Percentiles rank a stretch among this genome's conserved stretches.
phyloP scores from a whole-genome alignment of 192 early-diverging fungal species.

The Endogone sp. region DNA sequence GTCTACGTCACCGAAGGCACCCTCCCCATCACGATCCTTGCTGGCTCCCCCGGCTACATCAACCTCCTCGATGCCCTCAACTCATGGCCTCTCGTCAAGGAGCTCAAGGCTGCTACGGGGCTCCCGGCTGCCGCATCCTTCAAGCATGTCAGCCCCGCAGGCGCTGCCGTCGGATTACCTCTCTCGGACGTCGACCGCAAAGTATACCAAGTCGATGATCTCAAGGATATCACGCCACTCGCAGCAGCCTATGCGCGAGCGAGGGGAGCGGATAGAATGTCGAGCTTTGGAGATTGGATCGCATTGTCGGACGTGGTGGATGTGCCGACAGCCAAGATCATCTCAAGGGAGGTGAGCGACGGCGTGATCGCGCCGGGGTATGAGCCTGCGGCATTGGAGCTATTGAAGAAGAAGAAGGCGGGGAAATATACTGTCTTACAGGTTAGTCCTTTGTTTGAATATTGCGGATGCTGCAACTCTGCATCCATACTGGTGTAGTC shows the following conservation, averaged over 20 bases:
- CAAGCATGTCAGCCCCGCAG: conserved; percentile 98
- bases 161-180: conserved; percentile 88
- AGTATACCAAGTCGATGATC: conserved; percentile 90
- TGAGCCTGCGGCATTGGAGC: conserved; percentile 79
- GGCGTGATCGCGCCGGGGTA: conserved; percentile 96
- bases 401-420: conserved; percentile 93
- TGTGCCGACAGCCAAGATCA: conserved; percentile 89
- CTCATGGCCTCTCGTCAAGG: conserved; percentile 97
- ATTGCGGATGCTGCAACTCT: no score
- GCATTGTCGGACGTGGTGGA: conserved; percentile 88
- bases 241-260: conserved; percentile 96
- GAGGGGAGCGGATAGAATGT: conserved; percentile 98
- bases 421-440: conserved; percentile 96
- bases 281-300: conserved; percentile 98
- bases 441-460: no score
- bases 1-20: conserved; percentile 76
- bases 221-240: conserved; percentile 76
- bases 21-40: conserved; percentile 86
- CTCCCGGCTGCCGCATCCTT: conserved; percentile 96
- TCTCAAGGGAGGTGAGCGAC: conserved; percentile 95
- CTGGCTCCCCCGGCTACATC: conserved; percentile 97
- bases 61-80: conserved; percentile 97
- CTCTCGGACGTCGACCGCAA: conserved; percentile 77
- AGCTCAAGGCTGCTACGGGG: conserved; percentile 79
- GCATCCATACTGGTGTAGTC: no score